A percentile compares a stretch with the other conserved stretches of the same genome.
These are phyloP conservation scores for Adansonia madagascariensis DNA, from an alignment of 441 rosid species.

Conservation along the genomic window DNA sequence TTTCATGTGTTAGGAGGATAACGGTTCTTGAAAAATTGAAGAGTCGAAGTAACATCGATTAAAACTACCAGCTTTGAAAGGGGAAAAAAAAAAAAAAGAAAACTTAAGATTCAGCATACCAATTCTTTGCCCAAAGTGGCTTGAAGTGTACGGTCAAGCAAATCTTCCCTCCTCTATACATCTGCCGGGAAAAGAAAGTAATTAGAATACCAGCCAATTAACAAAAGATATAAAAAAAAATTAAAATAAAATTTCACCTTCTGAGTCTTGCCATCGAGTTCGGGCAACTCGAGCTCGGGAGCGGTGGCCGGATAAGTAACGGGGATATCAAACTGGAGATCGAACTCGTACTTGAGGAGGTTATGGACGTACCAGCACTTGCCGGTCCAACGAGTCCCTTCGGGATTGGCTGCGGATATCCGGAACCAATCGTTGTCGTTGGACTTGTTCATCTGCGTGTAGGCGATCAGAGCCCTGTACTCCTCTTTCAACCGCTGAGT, in stretches of 20 bases:
- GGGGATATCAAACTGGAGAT: constrained; percentile 92
- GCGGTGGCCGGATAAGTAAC: constrained; percentile 91
- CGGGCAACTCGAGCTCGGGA: constrained; percentile 86
- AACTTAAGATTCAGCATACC: constrained; percentile 45
- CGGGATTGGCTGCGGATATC: constrained; percentile 85
- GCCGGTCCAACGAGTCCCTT: constrained; percentile 93
- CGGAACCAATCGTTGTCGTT: constrained; percentile 98
- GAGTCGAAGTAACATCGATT: not conserved
- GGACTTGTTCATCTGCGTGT: constrained; percentile 98
- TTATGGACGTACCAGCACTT: constrained; percentile 98
- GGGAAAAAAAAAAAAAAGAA: not conserved
- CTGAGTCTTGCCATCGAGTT: constrained; percentile 94
- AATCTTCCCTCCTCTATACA: constrained; percentile 99
- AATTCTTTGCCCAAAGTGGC: constrained; percentile 97
- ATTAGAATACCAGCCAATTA: constrained; percentile 15
- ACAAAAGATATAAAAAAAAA: not conserved
- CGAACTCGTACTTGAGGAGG: constrained; percentile 93
- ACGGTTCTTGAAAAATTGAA: too few species aligned
- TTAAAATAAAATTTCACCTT: constrained; percentile 47
- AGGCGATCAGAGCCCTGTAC: constrained; percentile 87
- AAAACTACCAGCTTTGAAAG: constrained; percentile 6
- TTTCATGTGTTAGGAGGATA: too few species aligned
- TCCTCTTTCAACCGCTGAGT: constrained; percentile 91
- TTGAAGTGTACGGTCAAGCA: constrained; percentile 96
- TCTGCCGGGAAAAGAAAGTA: constrained; percentile 40